These are phyloP conservation scores for Hypoxylon subgilvum DNA, from an alignment of 495 filamentous ascomycete species.

Conservation along the genomic window DNA sequence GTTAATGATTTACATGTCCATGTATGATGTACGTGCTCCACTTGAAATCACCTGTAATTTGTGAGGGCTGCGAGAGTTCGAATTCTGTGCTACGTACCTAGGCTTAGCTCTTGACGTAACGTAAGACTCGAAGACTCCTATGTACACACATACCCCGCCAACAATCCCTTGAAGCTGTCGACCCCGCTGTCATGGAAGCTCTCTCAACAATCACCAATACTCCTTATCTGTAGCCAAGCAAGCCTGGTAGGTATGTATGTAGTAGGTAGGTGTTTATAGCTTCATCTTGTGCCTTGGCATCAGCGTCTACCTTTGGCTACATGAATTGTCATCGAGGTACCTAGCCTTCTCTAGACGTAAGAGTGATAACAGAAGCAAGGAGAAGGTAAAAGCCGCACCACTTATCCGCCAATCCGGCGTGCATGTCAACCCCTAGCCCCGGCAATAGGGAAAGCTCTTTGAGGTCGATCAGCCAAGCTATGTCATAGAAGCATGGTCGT, in stretches of 20 bases:
- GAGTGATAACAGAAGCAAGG: constrained; percentile 20
- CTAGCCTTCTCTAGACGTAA: constrained; percentile 6
- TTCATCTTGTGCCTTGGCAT: too few species aligned
- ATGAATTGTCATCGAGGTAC: not conserved
- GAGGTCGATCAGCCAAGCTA: constrained; percentile 14
- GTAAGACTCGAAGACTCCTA: constrained; percentile 4
- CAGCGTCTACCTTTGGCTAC: too few species aligned
- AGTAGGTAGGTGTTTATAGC: too few species aligned
- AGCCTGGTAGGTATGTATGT: too few species aligned
- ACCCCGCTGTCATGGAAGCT: constrained; percentile 26
- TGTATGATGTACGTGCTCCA: too few species aligned
- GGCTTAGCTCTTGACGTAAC: constrained; percentile 29
- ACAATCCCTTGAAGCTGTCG: constrained; percentile 21
- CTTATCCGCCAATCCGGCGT: constrained; percentile 11
- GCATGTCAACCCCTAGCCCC: not conserved
- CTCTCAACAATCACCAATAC: too few species aligned
- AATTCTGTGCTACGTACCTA: constrained; percentile 10
- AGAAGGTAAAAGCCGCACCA: constrained; percentile 6
- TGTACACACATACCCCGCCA: constrained; percentile 22
- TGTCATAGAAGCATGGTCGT: constrained; percentile 24
- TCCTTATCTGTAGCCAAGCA: too few species aligned
- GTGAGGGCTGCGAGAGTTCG: constrained; percentile 12
- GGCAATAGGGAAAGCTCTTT: constrained; percentile 4
- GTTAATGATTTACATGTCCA: too few species aligned
- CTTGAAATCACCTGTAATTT: too few species aligned